Base-by-base conservation (phyloP, 768 basidiomycete genomes). In the Dentipellis fragilis region DNA sequence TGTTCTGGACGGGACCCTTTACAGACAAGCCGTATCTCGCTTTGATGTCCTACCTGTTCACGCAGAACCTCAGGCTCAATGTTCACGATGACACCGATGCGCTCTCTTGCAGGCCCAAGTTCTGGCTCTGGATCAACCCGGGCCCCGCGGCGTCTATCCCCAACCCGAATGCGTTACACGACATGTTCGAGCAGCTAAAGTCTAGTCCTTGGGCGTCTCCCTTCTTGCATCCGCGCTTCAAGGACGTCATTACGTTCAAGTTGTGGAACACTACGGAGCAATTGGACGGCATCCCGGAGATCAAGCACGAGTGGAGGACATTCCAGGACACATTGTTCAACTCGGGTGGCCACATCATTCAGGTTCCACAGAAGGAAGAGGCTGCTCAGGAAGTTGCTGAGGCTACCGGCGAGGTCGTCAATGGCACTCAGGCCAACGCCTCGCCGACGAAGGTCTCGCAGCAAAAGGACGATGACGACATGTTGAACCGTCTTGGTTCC, bases 241-340 rank as follows among this genome's bases (percentile, higher is more conserved):
- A 86, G 64, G 89, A 93, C 58, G 81, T 92, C 45, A 87, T 99
- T 67, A 84, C 89, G 67, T 99, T 99, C 77, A 92, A 88, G 67
- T 76, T 97, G 61, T 99, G 95, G 95, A 98, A 98, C 67, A 97
- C 95, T 35, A 97, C 94, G 1, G 94, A 95, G 63, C 94, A 97
- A 64, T 75, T 98, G 49, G 95, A 98, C 63, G 88, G 88, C 37
- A 75, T 95, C 2, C 85, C 89, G 0, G 95, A 99, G 68, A 73
- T 98, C 46, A 84, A 83, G 63, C 81, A 90, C 51, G 90, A 94
- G 66, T 99, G 95, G 95, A 76, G 95, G 54, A 75, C 75, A 17
- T 78, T 87, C 64, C 74, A 79, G 58, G 79, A 80, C 19, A 83
- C 84, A 39, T 72, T 96, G 8, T 96, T 97, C 77, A 94, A 93